These are phyloP conservation scores for Phytophthora brassicae DNA, from an alignment of 352 stramenopile species.

Conservation along the genomic window DNA sequence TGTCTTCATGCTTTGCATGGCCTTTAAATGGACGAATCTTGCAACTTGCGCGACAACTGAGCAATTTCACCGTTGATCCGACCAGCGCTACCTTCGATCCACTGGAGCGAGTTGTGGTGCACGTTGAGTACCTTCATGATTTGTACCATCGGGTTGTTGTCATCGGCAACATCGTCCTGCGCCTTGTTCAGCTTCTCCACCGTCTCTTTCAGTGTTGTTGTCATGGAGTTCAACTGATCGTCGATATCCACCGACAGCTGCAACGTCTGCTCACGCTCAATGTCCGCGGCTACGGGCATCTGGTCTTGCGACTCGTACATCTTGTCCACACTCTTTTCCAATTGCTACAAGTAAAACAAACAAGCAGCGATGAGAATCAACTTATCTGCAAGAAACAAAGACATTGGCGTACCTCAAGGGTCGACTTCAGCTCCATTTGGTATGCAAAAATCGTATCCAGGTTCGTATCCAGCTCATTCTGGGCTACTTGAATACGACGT, in stretches of 20 bases:
- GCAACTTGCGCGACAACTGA: conserved; percentile 68
- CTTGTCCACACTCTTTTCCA: conserved; percentile 89
- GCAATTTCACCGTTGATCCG: conserved; percentile 69
- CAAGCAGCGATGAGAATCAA: conserved; percentile 3
- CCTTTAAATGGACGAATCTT: conserved; percentile 61
- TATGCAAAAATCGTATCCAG: conserved; percentile 89
- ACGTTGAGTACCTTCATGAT: conserved; percentile 91
- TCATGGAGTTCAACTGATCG: conserved; percentile 88
- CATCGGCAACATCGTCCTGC: conserved; percentile 65
- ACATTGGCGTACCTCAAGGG: conserved; percentile 59
- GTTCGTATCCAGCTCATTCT: conserved; percentile 87
- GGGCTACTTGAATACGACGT: conserved; percentile 80
- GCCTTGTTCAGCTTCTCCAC: conserved; percentile 88
- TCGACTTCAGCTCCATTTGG: conserved; percentile 89
- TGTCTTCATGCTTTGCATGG: conserved; percentile 12
- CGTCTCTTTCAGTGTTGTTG: conserved; percentile 84
- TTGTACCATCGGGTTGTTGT: conserved; percentile 81
- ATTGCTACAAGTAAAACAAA: conserved; percentile 46
- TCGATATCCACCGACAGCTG: conserved; percentile 87
- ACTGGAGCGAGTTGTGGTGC: conserved; percentile 88
- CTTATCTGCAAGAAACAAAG: not conserved
- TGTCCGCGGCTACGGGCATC: conserved; percentile 82
- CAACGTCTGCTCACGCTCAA: conserved; percentile 85
- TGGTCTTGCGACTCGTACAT: conserved; percentile 88
- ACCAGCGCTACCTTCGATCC: conserved; percentile 76